Conservation (phyloP, 2,329 filamentous ascomycete species). For the Alternaria sp. region DNA sequence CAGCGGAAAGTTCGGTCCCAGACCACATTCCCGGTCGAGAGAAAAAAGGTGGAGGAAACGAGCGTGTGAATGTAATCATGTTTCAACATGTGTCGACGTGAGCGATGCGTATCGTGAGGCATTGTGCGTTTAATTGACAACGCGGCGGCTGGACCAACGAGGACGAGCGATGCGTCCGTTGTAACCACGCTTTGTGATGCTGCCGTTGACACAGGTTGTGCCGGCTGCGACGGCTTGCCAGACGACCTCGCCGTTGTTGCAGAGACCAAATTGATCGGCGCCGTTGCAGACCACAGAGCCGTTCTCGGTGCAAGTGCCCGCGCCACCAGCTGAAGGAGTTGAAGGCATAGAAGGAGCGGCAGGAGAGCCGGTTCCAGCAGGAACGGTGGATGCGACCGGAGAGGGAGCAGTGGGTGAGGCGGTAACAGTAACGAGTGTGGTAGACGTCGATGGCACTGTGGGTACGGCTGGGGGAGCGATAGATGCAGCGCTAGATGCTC, state of each 20-base stretch:
- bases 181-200: slow-evolving; percentile 45
- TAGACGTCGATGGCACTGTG: slow-evolving; percentile 28
- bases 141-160: slow-evolving; percentile 13
- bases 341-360: slow-evolving; percentile 19
- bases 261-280: slow-evolving; percentile 50
- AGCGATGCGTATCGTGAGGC: not conserved
- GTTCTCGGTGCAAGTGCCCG: slow-evolving; percentile 36
- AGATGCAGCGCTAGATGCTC: slow-evolving; percentile 20
- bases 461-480: slow-evolving; percentile 16
- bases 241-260: slow-evolving; percentile 50
- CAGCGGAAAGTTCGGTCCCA: slow-evolving; percentile 16
- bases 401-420: slow-evolving; percentile 22
- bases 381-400: slow-evolving; percentile 18
- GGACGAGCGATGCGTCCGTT: slow-evolving; percentile 41
- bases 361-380: slow-evolving; percentile 17
- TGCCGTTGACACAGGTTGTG: slow-evolving; percentile 52
- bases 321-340: slow-evolving; percentile 15
- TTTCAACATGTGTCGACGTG: not conserved
- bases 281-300: slow-evolving; percentile 52
- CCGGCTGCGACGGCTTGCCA: slow-evolving; percentile 53
- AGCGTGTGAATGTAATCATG: slow-evolving; percentile 12
- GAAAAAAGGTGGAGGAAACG: slow-evolving; percentile 6
- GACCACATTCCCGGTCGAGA: slow-evolving; percentile 15
- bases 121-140: slow-evolving; percentile 4
- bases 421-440: slow-evolving; percentile 40